Evolutionary conservation across 805 yeast species (phyloP), one percentile per base, ranked within the genome.

Genomic region (Teunomyces barrocoloradensis): DNA sequence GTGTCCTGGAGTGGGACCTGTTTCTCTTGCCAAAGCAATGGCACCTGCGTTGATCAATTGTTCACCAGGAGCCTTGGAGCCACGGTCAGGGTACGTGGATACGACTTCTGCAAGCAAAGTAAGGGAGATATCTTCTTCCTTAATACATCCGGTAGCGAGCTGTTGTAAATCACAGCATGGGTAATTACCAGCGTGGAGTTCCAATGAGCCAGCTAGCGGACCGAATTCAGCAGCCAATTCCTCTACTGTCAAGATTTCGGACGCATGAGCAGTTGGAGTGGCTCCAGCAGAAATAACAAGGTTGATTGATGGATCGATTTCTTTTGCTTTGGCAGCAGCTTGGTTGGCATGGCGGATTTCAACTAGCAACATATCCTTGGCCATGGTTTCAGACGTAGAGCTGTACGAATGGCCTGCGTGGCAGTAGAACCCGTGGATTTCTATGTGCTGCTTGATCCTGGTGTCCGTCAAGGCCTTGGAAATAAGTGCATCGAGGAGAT

Each of bases 161-260:
- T 87, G 94, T 60, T 87, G 95, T 45, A 85, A 65, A 59, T 87
- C 95, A 57, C 86, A 81, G 58, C 82, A 77, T 3, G 84, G 77
- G 58, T 84, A 87, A 59, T 87, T 86, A 10, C 95, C 95, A n/a
- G 92, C 91, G 60, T 87, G 95, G 13, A 87, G 60, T 58, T 87
- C 94, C 34, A 87, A 64, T 1, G 60, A 57, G 4, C 82, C 84
- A 5, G 49, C 47, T 17, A 72, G 48, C 10, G 23, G 15, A 3
- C 59, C 58, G 53, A 54, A 54, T 33, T 17, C 56, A 45, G 47
- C 23, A 9, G 38, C 50, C 40, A 66, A 39, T 29, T 62, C 68
- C 7, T 47, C 51, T n/a, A 46, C 33, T 1, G 59, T 46, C 45
- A 69, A 51, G 9, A 49, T 28, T 49, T 67, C 67, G 21, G 82